Evolutionary conservation across 441 rosid species (phyloP).

Genomic region (Hypseocharis bilobata): DNA sequence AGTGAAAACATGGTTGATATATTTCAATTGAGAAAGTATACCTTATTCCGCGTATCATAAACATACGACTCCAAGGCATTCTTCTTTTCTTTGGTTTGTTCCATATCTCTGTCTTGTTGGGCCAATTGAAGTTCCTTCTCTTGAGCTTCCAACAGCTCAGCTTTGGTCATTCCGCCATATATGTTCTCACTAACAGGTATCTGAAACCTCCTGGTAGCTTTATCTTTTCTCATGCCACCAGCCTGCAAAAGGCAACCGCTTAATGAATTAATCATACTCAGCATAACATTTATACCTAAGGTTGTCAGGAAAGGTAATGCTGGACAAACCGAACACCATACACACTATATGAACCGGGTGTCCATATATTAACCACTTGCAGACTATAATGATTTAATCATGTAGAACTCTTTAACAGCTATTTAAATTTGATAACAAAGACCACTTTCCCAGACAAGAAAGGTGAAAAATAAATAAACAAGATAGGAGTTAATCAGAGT

Average conservation of each 20-base stretch:
- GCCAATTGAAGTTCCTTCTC: slow-evolving; percentile 45
- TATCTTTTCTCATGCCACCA: slow-evolving; percentile 25
- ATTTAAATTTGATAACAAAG: background rate
- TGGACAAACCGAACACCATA: background rate
- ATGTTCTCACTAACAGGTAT: slow-evolving; percentile 36
- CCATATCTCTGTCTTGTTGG: slow-evolving; percentile 58
- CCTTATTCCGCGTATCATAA: slow-evolving; percentile 72
- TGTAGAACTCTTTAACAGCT: too few relatives aligned
- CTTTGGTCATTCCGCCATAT: slow-evolving; percentile 43
- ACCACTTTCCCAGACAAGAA: background rate
- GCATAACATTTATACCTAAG: background rate
- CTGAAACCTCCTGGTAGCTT: slow-evolving; percentile 33
- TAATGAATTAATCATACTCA: background rate
- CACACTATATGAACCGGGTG: background rate
- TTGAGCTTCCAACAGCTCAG: slow-evolving; percentile 39
- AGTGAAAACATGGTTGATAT: background rate
- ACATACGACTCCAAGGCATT: slow-evolving; percentile 66
- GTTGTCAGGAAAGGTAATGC: background rate
- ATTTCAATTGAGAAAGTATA: slow-evolving; percentile 21
- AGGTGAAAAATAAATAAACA: background rate
- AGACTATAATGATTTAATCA: too few relatives aligned
- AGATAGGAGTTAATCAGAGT: background rate
- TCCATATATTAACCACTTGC: too few relatives aligned
- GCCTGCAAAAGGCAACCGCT: slow-evolving; percentile 25
- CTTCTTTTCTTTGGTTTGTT: slow-evolving; percentile 54